Base-by-base conservation (phyloP, 2,329 filamentous ascomycete genomes). In the Colletotrichum filicis region DNA sequence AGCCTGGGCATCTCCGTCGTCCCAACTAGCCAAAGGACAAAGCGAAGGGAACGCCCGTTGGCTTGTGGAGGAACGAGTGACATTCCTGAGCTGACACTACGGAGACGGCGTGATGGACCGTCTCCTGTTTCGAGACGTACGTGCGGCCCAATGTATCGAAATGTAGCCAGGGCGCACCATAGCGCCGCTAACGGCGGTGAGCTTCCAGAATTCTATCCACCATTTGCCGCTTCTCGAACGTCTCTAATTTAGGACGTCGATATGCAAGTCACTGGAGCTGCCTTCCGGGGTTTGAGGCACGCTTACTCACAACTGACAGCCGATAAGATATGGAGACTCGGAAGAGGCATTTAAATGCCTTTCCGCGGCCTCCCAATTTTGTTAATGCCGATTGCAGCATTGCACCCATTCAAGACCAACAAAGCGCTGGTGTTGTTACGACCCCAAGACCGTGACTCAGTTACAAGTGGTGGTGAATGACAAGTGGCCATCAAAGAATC, bases 191-290 rank as follows among this genome's bases (percentile, higher is more conserved):
- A 63, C 70, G 59, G 66, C 70, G 59, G 59, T 69, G 70, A 59
- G 70, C 66, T 73, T 73, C 70, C 70, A 73, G 70, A 73, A 70
- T 26, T 28, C n/a, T 22, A 22, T 61, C 24, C 56, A 52, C 46
- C 64, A 49, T 61, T 62, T 65, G 52, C 66, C 60, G 66, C 66
- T 73, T 73, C 70, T 73, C 70, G 66, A 73, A 73, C 60, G 55
- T 73, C 66, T 69, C 35, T 69, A 65, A 60, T 70, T 61, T 60
- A 65, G 55, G 35, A 70, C 37, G 12, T 35, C n/a, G 9, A 11
- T 35, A 59, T 69, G 66, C 66, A 63, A 32, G 49, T 32, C 35
- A 35, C 32, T 37, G 30, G 53, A 30, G 42, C 59, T 73, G 55
- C 32, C 63, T 26, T 59, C 66, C 70, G 46, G 60, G 30, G 37